Evolutionary conservation across 2,329 filamentous ascomycete species (phyloP).

Genomic region (Podosphaera fusca): DNA sequence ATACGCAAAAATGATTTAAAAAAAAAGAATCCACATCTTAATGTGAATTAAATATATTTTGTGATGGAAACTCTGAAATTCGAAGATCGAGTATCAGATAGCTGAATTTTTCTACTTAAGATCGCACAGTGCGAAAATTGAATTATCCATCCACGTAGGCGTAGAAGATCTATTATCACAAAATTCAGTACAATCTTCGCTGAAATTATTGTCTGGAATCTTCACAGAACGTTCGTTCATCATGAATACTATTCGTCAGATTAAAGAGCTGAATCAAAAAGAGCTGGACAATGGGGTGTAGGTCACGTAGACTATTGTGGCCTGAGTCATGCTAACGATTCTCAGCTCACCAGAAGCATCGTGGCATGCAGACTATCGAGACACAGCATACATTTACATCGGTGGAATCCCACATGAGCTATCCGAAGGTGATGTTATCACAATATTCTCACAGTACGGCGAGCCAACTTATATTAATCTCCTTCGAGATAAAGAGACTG

Average conservation of each 20-base stretch:
- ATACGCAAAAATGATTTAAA: too few species aligned
- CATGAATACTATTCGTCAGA: conserved; percentile 90
- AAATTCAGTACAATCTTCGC: too few species aligned
- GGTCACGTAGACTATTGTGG: conserved; percentile 16
- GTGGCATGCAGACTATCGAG: conserved; percentile 94
- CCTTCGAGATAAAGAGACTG: conserved; percentile 82
- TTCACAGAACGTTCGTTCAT: conserved; percentile 5
- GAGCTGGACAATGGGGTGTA: conserved; percentile 77
- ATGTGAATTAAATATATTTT: too few species aligned
- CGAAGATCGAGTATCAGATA: too few species aligned
- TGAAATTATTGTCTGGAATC: too few species aligned
- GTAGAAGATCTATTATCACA: too few species aligned
- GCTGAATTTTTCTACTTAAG: too few species aligned
- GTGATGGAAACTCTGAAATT: too few species aligned
- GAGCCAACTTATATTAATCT: conserved; percentile 88
- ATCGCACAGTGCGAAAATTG: too few species aligned
- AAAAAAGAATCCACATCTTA: too few species aligned
- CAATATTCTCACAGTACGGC: conserved; percentile 92
- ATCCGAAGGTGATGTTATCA: conserved; percentile 84
- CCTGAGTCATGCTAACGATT: background rate
- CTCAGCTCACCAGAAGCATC: conserved; percentile 59
- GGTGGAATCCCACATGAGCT: conserved; percentile 82
- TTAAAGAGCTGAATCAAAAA: conserved; percentile 78
- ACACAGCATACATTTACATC: conserved; percentile 91
- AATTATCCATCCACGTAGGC: too few species aligned